Percentiles rank a stretch among this genome's conserved stretches.
phyloP scores from a whole-genome alignment of 345 rosid genomes.

The Syzygium grande region DNA sequence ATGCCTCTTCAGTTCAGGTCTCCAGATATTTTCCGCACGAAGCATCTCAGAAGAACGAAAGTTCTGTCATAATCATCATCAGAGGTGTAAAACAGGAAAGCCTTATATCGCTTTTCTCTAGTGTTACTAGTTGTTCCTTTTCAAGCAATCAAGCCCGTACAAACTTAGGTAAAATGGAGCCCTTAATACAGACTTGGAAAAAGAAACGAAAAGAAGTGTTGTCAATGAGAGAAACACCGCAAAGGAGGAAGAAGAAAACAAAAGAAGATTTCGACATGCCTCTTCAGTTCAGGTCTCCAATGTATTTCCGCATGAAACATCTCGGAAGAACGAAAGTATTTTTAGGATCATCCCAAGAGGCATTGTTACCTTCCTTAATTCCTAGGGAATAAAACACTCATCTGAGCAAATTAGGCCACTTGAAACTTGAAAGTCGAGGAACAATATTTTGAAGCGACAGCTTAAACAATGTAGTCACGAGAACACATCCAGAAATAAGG shows the following conservation, averaged over 20 bases:
- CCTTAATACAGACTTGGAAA: neutral
- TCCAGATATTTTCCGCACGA: constrained; percentile 2
- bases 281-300: constrained; percentile 11
- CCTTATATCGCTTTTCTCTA: neutral
- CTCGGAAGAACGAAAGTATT: constrained; percentile 18
- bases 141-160: neutral
- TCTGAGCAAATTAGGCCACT: neutral
- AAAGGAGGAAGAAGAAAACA: neutral
- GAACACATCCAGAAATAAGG: neutral
- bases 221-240: neutral
- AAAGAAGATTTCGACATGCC: neutral
- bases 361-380: neutral
- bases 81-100: neutral
- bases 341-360: neutral
- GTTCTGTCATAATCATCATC: neutral
- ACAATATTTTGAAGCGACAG: neutral
- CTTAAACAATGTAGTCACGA: neutral
- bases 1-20: constrained; percentile 5
- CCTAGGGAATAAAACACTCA: neutral
- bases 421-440: neutral
- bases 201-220: neutral
- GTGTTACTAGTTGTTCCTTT: neutral
- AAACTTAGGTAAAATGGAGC: neutral
- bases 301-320: constrained; percentile 2
- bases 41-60: constrained; percentile 3